Evolutionary conservation across 2,329 filamentous ascomycete genomes (phyloP).

Genomic region (Pseudophaeomoniella oleicola): DNA sequence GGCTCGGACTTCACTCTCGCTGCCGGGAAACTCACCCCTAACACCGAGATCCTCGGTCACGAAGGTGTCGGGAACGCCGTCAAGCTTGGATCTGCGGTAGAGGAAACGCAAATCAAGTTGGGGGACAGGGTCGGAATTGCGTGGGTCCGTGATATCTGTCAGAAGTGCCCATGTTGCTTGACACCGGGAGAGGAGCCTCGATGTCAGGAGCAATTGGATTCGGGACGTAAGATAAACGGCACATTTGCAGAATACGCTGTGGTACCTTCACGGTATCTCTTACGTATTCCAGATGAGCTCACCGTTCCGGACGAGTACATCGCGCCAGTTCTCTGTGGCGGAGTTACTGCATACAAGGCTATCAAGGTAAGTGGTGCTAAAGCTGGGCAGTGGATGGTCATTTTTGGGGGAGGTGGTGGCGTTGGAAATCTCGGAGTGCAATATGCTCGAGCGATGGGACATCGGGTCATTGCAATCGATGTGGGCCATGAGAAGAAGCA

Average conservation of each 20-base stretch:
- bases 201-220: constrained; percentile 2
- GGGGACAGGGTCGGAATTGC: constrained; percentile 20
- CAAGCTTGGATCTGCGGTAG: constrained; percentile 20
- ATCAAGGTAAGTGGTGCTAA: constrained; percentile 32
- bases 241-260: constrained; percentile 26
- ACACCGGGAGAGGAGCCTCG: constrained; percentile 8
- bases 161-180: constrained; percentile 19
- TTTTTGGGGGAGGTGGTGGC: constrained; percentile 26
- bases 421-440: constrained; percentile 22
- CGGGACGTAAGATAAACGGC: constrained; percentile 10
- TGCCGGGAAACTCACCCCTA: constrained; percentile 2
- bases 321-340: constrained; percentile 28
- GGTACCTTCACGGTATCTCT: constrained; percentile 20
- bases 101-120: constrained; percentile 9
- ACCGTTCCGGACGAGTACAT: constrained; percentile 20
- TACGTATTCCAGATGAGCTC: constrained; percentile 15
- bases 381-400: constrained; percentile 7
- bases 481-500: constrained; percentile 16
- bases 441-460: constrained; percentile 28
- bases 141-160: constrained; percentile 24
- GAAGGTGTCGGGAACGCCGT: constrained; percentile 30
- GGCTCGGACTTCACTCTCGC: constrained; percentile 40
- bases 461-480: constrained; percentile 25
- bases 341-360: constrained; percentile 30
- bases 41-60: constrained; percentile 23